A percentile compares a stretch with the other conserved stretches of the same genome.
phyloP scores from a whole-genome alignment of 768 basidiomycete species.

The Naganishia randhawae region DNA sequence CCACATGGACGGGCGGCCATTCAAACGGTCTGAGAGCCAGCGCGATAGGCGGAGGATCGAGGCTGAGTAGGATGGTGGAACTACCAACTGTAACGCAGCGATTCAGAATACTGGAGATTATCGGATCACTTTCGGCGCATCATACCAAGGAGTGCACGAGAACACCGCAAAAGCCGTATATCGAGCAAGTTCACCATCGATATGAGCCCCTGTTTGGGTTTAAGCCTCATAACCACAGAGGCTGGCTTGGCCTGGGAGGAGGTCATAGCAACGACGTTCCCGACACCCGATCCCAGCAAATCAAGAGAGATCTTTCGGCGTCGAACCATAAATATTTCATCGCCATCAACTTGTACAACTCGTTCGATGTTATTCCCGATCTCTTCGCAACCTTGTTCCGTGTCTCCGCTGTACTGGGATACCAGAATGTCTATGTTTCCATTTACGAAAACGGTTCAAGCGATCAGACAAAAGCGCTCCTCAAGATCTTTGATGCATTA shows the following conservation, averaged over 20 bases:
- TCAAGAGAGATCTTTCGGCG: slow-evolving; percentile 38
- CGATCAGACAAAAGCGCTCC: slow-evolving; percentile 95
- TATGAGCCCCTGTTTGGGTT: slow-evolving; percentile 81
- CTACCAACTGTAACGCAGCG: slow-evolving; percentile 67
- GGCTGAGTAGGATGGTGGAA: slow-evolving; percentile 21
- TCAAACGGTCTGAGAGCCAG: slow-evolving; percentile 38
- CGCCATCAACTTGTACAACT: slow-evolving; percentile 99
- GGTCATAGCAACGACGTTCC: slow-evolving; percentile 17
- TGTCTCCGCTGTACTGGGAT: slow-evolving; percentile 83
- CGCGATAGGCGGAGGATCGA: slow-evolving; percentile 19
- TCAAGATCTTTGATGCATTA: slow-evolving; percentile 90
- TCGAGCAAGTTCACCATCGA: slow-evolving; percentile 75
- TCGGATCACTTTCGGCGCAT: slow-evolving; percentile 81
- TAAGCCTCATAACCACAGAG: slow-evolving; percentile 54
- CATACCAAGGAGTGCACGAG: slow-evolving; percentile 91
- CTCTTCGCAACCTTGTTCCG: slow-evolving; percentile 94
- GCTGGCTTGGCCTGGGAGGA: slow-evolving; percentile 36
- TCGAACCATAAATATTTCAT: slow-evolving; percentile 96
- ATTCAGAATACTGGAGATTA: slow-evolving; percentile 74
- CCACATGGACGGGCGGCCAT: slow-evolving; percentile 32
- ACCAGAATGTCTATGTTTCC: slow-evolving; percentile 95
- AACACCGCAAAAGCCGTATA: slow-evolving; percentile 75
- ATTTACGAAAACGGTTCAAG: slow-evolving; percentile 99
- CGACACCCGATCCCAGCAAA: slow-evolving; percentile 24
- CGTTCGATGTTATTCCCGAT: slow-evolving; percentile 97